These are phyloP conservation scores for Penicillium janthinellum DNA, from an alignment of 2,329 filamentous ascomycete species.

Conservation along the genomic window DNA sequence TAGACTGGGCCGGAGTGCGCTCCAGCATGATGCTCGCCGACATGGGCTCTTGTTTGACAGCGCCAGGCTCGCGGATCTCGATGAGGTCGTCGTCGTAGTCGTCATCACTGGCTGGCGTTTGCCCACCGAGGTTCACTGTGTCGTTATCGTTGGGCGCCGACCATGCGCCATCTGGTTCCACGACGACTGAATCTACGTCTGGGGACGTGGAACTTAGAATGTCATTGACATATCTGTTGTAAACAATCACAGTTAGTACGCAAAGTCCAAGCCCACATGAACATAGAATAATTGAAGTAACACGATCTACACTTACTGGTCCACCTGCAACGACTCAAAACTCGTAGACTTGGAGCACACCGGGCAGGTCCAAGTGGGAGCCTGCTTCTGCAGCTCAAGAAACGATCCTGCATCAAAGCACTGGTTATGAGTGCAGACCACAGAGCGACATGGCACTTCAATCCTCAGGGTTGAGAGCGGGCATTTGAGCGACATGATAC, in stretches of 20 bases:
- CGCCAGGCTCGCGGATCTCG: constrained; percentile 48
- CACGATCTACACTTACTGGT: constrained; percentile 64
- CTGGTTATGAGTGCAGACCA: constrained; percentile 82
- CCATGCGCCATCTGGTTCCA: constrained; percentile 88
- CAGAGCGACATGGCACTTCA: constrained; percentile 74
- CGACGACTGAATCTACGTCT: constrained; percentile 79
- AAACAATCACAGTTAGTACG: neutral
- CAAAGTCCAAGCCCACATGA: constrained; percentile 9
- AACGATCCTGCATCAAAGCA: constrained; percentile 95
- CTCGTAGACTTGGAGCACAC: constrained; percentile 83
- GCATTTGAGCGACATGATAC: constrained; percentile 87
- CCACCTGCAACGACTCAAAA: constrained; percentile 81
- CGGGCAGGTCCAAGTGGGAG: constrained; percentile 94
- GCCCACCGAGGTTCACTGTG: constrained; percentile 41
- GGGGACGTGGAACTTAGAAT: constrained; percentile 74
- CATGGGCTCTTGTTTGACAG: constrained; percentile 43
- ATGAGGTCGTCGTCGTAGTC: constrained; percentile 56
- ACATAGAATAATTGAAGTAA: neutral
- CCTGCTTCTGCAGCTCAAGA: constrained; percentile 91
- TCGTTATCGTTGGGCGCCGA: constrained; percentile 50
- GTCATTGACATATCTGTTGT: constrained; percentile 74
- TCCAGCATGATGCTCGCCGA: constrained; percentile 31
- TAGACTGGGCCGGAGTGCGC: constrained; percentile 37
- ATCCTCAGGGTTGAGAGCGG: constrained; percentile 86
- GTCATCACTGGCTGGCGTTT: constrained; percentile 44